These are phyloP conservation scores for Aquilaria agallochum DNA, from an alignment of 441 rosid species.

Conservation along the genomic window DNA sequence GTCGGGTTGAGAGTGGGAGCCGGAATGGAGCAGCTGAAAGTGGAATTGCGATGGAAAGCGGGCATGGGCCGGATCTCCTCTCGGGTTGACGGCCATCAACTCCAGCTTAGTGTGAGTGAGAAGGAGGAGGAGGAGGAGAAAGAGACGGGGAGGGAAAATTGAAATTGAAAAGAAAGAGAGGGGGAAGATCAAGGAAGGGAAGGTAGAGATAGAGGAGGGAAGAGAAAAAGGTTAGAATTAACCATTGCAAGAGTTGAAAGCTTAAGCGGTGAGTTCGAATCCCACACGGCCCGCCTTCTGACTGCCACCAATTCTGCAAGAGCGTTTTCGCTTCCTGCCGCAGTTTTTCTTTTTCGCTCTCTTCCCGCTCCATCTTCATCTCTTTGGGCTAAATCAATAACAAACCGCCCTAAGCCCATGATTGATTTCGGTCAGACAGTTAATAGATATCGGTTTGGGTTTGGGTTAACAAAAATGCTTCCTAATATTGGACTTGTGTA, in stretches of 20 bases:
- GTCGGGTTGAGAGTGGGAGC: conserved; percentile 14
- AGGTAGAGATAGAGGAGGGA: conserved; percentile 7
- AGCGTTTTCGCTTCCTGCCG: not conserved
- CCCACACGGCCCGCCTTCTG: conserved; percentile 30
- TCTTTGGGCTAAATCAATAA: not conserved
- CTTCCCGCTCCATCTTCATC: not conserved
- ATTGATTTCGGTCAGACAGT: not conserved
- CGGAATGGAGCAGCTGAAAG: conserved; percentile 29
- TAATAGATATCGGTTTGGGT: not conserved
- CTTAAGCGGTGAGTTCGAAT: conserved; percentile 19
- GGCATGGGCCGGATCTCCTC: conserved; percentile 36
- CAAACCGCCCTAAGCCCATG: not conserved
- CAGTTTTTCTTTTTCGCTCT: not conserved
- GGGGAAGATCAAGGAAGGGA: not conserved
- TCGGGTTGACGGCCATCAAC: conserved; percentile 36
- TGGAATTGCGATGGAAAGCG: conserved; percentile 31
- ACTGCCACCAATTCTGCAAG: not conserved
- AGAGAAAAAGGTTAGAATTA: conserved; percentile 6
- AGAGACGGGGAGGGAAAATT: conserved; percentile 1
- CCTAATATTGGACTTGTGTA: too few relatives aligned
- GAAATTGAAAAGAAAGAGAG: not conserved
- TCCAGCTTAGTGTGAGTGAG: conserved; percentile 12
- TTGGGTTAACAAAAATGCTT: too few relatives aligned
- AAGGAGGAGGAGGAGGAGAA: not conserved
- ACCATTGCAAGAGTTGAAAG: not conserved